A percentile compares a stretch with the other conserved stretches of the same genome.
phyloP scores from a whole-genome alignment of 805 yeast genomes.

The Myxozyma kluyveri region DNA sequence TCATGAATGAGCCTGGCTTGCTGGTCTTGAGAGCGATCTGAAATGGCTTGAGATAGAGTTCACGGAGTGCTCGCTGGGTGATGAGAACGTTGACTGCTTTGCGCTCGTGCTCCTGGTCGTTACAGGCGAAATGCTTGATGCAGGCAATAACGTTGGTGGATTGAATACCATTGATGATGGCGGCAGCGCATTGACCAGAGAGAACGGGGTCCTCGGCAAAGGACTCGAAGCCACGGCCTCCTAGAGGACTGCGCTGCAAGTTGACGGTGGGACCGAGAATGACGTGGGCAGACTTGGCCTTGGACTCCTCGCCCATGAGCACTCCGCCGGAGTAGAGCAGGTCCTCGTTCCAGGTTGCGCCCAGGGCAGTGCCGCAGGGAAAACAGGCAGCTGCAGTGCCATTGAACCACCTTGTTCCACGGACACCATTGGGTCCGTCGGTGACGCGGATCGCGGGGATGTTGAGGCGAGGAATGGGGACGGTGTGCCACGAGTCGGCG shows the following conservation, averaged over 20 bases:
- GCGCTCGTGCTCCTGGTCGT: slow-evolving; percentile 59
- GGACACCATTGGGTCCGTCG: slow-evolving; percentile 65
- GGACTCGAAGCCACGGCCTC: slow-evolving; percentile 62
- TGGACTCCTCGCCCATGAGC: slow-evolving; percentile 55
- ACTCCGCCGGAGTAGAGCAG: slow-evolving; percentile 49
- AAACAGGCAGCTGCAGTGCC: slow-evolving; percentile 55
- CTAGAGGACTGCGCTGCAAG: slow-evolving; percentile 56
- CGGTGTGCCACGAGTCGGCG: slow-evolving; percentile 56
- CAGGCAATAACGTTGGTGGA: slow-evolving; percentile 50
- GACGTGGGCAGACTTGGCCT: slow-evolving; percentile 51
- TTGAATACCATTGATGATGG: slow-evolving; percentile 55
- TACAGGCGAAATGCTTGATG: slow-evolving; percentile 61
- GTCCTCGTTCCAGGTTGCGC: slow-evolving; percentile 54
- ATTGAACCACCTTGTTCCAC: slow-evolving; percentile 55
- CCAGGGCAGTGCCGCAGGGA: slow-evolving; percentile 60
- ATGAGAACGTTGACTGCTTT: slow-evolving; percentile 48
- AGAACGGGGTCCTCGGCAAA: slow-evolving; percentile 60
- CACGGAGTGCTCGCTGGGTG: slow-evolving; percentile 61
- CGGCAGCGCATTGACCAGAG: slow-evolving; percentile 47
- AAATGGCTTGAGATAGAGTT: slow-evolving; percentile 61
- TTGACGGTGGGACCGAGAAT: slow-evolving; percentile 52
- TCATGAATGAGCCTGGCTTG: slow-evolving; percentile 57
- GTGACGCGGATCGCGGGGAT: slow-evolving; percentile 49
- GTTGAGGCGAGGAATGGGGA: slow-evolving; percentile 41
- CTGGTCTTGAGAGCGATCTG: slow-evolving; percentile 54